Percentiles rank a stretch among this genome's conserved stretches.
Evolutionary conservation across 2,329 filamentous ascomycete species (phyloP).

Genomic region (Calonectria leucothoes): DNA sequence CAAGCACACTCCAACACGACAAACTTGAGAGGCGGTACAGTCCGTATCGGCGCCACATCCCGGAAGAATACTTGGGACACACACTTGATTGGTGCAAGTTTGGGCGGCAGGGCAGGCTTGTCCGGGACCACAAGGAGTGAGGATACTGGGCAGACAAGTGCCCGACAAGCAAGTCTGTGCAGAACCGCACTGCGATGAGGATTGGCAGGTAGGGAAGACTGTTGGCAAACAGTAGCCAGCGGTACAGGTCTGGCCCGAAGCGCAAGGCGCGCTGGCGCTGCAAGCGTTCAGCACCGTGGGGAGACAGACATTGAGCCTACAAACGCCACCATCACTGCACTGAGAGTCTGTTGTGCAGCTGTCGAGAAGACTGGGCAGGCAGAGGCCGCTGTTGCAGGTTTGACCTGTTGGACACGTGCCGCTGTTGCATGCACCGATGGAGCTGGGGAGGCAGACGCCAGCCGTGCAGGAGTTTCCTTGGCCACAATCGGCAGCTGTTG

Average conservation of each 20-base stretch:
- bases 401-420: not conserved
- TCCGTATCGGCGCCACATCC: not conserved
- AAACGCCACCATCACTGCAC: not conserved
- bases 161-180: not conserved
- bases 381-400: slow-evolving; percentile 3
- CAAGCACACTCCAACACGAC: slow-evolving; percentile 14
- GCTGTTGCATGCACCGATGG: not conserved
- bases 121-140: not conserved
- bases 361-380: not conserved
- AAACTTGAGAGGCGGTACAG: not conserved
- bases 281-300: not conserved
- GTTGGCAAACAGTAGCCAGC: not conserved
- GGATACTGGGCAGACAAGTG: not conserved
- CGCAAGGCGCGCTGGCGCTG: not conserved
- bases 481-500: not conserved
- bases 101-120: not conserved
- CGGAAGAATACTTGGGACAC: slow-evolving; percentile 6
- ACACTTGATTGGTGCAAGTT: not conserved
- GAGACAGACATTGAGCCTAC: slow-evolving; percentile 11
- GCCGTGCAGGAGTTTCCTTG: slow-evolving; percentile 12
- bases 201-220: not conserved
- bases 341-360: not conserved
- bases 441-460: slow-evolving; percentile 9
- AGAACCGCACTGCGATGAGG: not conserved
- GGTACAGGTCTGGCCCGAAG: not conserved